Base-by-base conservation (phyloP, 2,329 filamentous ascomycete species). In the Grosmannia penicillata region DNA sequence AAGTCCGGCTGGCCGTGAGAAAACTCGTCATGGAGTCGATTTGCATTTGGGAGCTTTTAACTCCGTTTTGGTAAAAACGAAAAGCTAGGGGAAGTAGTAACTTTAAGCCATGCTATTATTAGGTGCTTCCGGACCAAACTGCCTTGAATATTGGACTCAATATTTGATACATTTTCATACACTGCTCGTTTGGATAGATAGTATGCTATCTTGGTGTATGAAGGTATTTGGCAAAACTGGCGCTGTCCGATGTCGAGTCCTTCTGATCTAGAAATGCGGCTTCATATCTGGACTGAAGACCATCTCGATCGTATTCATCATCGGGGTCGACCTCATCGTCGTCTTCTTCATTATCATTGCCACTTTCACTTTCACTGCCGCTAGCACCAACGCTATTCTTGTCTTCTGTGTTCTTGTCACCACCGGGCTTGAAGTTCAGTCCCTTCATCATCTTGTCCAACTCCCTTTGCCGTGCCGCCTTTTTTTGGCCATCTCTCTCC, bases 401-500 rank as follows among this genome's bases (percentile, higher is more conserved):
- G 33, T 65, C 57, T 25, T 56, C 60, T 40, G 66, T 63, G 27
- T 66, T 66, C 9, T 66, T 46, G 51, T 62, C 23, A 6, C 14
- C 2, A 46, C 47, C 10, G 49, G 51, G 10, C 56, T 58, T 46
- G 71, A 65, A 3, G 64, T 64, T 39, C 83, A 98, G 93, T 49
- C 91, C 89, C 55, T 81, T 80, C 86, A 98, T 94, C 66, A 98
- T 75, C 63, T 84, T 86, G 43, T 82, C 83, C 22, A 98, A 62
- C 56, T 98, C 87, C 51, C 79, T 74, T 51, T 94, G 78, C 33
- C 86, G 70, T 22, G 73, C 62, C 42, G 70, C 70, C 43, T 74
- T 68, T 63, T 87, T 89, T 48, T 76, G 70, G 44, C 80, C 72
- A 43, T 93, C 83, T 19, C 86, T 72, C 55, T 89, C 77, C 43